phyloP scores from a whole-genome alignment of 2,329 filamentous ascomycete species.

The Botryotinia calthae region DNA sequence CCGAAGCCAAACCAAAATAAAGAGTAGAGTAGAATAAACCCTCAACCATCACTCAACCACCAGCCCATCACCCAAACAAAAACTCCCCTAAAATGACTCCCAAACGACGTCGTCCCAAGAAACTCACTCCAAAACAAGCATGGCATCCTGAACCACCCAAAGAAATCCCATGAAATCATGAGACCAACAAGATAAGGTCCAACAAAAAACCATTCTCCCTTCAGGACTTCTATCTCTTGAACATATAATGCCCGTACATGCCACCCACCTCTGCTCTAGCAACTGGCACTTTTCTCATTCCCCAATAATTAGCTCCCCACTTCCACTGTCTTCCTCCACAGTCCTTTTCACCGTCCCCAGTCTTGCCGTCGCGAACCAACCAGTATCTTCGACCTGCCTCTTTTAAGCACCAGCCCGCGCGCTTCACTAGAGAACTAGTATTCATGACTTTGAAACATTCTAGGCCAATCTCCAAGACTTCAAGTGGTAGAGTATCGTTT shows the following conservation, averaged over 20 bases:
- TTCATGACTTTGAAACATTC: constrained; percentile 64
- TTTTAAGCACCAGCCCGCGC: constrained; percentile 65
- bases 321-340: constrained; percentile 69
- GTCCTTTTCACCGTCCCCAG: constrained; percentile 42
- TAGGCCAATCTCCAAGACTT: constrained; percentile 72
- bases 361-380: constrained; percentile 54
- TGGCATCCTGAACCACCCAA: background rate
- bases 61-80: background rate
- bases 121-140: background rate
- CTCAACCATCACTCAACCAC: background rate
- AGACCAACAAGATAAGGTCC: background rate
- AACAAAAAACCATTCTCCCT: background rate
- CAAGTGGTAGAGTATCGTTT: constrained; percentile 61
- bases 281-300: constrained; percentile 68
- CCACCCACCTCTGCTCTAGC: constrained; percentile 55
- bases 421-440: constrained; percentile 43
- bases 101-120: background rate
- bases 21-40: constrained; percentile 5
- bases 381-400: constrained; percentile 64
- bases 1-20: background rate
- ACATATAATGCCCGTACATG: constrained; percentile 59
- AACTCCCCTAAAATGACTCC: background rate
- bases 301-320: constrained; percentile 81
- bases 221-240: constrained; percentile 41
- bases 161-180: background rate